A percentile compares a stretch with the other conserved stretches of the same genome.
Evolutionary conservation across 495 filamentous ascomycete species (phyloP).

Genomic region (Neurospora sublineolata): DNA sequence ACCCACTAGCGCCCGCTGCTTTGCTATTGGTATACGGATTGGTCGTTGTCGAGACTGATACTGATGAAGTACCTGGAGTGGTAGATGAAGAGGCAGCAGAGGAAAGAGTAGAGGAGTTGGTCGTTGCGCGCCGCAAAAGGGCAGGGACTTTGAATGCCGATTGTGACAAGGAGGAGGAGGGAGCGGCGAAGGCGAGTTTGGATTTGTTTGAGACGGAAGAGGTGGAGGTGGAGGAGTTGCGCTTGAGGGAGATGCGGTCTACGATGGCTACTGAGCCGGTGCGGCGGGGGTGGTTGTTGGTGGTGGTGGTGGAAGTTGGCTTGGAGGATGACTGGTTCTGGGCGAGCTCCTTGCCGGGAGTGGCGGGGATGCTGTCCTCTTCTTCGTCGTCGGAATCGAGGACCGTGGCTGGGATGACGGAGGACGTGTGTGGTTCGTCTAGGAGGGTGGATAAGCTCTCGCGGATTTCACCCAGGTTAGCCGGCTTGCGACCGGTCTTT

Average conservation of each 20-base stretch:
- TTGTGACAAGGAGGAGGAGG: conserved; percentile 10
- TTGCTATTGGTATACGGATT: conserved; percentile 27
- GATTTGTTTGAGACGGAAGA: conserved; percentile 14
- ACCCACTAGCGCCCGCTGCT: conserved; percentile 25
- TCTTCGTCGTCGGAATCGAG: conserved; percentile 30
- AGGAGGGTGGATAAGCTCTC: conserved; percentile 71
- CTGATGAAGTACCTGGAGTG: conserved; percentile 11
- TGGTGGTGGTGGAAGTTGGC: neutral
- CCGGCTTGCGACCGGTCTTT: conserved; percentile 45
- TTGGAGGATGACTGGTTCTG: conserved; percentile 13
- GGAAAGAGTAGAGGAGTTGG: conserved; percentile 42
- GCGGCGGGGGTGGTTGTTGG: conserved; percentile 26
- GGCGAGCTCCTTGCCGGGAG: neutral
- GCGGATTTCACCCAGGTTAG: conserved; percentile 65
- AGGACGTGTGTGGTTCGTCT: conserved; percentile 45
- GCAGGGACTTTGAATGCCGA: conserved; percentile 57
- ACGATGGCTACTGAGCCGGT: conserved; percentile 44
- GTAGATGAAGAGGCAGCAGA: conserved; percentile 15
- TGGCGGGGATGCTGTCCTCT: neutral
- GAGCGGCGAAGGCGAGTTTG: conserved; percentile 50
- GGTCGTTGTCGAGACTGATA: conserved; percentile 10
- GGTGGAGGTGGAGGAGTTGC: conserved; percentile 37
- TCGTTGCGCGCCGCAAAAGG: conserved; percentile 68
- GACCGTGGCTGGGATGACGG: conserved; percentile 35
- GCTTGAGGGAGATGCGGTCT: conserved; percentile 72